Base-by-base conservation (phyloP, 2,329 filamentous ascomycete species). In the Drechslerella dactyloides region DNA sequence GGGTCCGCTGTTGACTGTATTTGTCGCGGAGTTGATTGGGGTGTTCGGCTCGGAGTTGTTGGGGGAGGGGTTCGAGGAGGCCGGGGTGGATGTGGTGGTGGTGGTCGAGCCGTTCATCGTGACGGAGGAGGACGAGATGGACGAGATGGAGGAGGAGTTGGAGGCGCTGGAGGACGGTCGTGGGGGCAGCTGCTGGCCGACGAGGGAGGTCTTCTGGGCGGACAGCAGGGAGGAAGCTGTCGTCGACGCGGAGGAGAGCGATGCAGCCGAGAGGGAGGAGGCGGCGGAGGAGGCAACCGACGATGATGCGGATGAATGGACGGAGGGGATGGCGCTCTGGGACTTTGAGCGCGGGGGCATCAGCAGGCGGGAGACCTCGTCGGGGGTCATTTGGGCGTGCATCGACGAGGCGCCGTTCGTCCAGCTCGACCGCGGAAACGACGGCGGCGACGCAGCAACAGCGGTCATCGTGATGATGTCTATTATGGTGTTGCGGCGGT, bases 331-430 rank as follows among this genome's bases (percentile, higher is more conserved):
- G 51, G 93, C 96, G 2, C 92, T 96, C 68, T 91, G 94, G 37
- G 93, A 97, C 83, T 91, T 96, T 78, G 89, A 89, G 79, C 93
- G 97, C 77, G 92, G 90, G 78, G 91, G 90, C 85, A 90, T 89
- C 80, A 96, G 91, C 86, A 96, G 93, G 80, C 89, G 89, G 82
- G 89, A 87, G 75, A 89, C 87, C 81, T 96, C 91, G 82, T 96
- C 91, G 79, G 88, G 82, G 81, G 89, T 90, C 87, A 91, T 90
- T 53, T 74, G 72, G 13, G 59, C 58, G 58, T 69, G 64, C 63
- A 60, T 64, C 40, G 59, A 61, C 54, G 66, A 53, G 35, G 59
- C 35, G 1, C 59, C 55, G 66, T 72, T 73, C 35, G 65, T 52
- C 72, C 72, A 74, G 48, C 55, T 50, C 35, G 72, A 44, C 72